Evolutionary conservation across 2,329 filamentous ascomycete genomes (phyloP), one percentile per base, ranked within the genome.

Genomic region (Penicillium sp.): DNA sequence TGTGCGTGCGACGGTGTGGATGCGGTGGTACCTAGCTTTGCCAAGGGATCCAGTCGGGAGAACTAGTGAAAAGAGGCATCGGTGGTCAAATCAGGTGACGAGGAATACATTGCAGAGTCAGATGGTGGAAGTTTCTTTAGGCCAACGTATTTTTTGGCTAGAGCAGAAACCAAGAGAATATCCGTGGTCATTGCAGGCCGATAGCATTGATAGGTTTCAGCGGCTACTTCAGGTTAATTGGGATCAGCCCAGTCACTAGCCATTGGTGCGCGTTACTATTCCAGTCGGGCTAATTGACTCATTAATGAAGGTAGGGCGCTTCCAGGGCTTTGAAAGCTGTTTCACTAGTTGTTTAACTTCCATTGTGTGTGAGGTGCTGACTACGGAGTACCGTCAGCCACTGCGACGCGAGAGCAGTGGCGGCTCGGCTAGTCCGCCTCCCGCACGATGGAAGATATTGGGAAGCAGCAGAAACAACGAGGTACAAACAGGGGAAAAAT

Each of bases 391-490:
- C 22, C 4, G 22, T 22, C 22, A 22, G 22, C 33, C 33, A 53
- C 49, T 56, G 41, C 59, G 40, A 64, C 55, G 55, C 51, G 60
- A 65, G 60, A 59, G 61, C 59, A 56, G 46, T 57, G 52, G 58
- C 58, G 65, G 65, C 60, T 66, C 65, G 65, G 64, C 62, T 67
- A 67, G 60, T 41, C 58, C 56, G 59, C 57, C 61, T 55, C 62
- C 43, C 61, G 55, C 40, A 37, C 31, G 52, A 58, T 54, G 27
- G 27, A 31, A 31, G 27, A 22, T 22, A 31, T 31, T 31, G 27
- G 27, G 27, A 31, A 41, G 46, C 44, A 52, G 54, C 39, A 36
- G 24, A n/a, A 24, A 18, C 24, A 11, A 33, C 11, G n/a, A 36
- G 33, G 51, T 14, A 22, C 36, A 18, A n/a, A n/a, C n/a, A n/a